These are phyloP conservation scores for Breynia disticha DNA, from an alignment of 441 rosid genomes.

Conservation along the genomic window DNA sequence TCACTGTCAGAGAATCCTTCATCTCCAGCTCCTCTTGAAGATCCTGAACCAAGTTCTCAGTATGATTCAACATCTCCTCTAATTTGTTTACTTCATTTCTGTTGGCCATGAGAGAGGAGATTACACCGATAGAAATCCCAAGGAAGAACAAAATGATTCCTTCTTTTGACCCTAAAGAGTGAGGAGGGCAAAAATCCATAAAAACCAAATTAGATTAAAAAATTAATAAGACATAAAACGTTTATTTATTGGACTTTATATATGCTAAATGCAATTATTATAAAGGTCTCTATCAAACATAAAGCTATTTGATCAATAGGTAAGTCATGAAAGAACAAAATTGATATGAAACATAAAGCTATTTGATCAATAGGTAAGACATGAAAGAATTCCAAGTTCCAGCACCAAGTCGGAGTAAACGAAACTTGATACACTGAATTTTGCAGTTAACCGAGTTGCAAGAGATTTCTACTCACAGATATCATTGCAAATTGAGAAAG, in stretches of 20 bases:
- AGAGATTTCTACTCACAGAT: too few species aligned
- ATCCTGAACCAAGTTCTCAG: slow-evolving; percentile 60
- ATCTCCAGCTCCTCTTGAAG: slow-evolving; percentile 63
- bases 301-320: too few species aligned
- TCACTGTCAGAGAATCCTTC: slow-evolving; percentile 49
- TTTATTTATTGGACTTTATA: too few species aligned
- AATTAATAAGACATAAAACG: too few species aligned
- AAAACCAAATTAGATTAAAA: neutral
- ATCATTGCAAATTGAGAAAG: too few species aligned
- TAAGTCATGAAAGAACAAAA: neutral
- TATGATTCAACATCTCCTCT: slow-evolving; percentile 41
- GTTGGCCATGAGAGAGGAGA: slow-evolving; percentile 42
- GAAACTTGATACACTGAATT: neutral
- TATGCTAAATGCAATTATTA: too few species aligned
- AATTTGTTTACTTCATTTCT: slow-evolving; percentile 38
- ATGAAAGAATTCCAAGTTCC: too few species aligned
- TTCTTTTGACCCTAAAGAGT: slow-evolving; percentile 35
- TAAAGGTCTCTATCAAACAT: too few species aligned
- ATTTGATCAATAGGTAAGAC: neutral
- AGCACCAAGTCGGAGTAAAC: too few species aligned
- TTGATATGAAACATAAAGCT: neutral
- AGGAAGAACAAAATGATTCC: slow-evolving; percentile 40
- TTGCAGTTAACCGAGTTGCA: too few species aligned
- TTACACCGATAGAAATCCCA: slow-evolving; percentile 60
- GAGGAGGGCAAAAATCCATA: neutral